Percentiles rank a stretch among this genome's conserved stretches.
Evolutionary conservation across 2,329 filamentous ascomycete genomes (phyloP).

Genomic region (Pseudogymnoascus sp.): DNA sequence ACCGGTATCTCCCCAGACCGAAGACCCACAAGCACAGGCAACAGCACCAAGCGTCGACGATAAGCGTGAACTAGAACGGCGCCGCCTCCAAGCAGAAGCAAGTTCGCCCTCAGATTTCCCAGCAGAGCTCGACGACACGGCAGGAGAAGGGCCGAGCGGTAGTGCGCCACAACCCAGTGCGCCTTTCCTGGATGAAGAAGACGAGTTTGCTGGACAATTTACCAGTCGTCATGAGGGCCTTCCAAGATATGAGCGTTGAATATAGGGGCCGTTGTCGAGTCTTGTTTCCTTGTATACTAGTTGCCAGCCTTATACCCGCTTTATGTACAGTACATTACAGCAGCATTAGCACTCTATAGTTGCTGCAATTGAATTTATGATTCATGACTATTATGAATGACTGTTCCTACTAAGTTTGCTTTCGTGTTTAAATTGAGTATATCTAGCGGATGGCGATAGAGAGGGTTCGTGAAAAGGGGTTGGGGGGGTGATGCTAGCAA

Average conservation of each 20-base stretch:
- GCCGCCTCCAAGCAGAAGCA: constrained; percentile 41
- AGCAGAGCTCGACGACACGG: constrained; percentile 25
- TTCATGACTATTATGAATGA: not conserved
- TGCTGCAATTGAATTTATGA: not conserved
- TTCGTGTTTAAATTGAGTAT: not conserved
- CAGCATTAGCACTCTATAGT: not conserved
- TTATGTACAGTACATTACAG: not conserved
- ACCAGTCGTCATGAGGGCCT: constrained; percentile 22
- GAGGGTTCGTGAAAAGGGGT: not conserved
- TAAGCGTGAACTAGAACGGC: constrained; percentile 58
- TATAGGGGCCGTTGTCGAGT: not conserved
- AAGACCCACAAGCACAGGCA: not conserved
- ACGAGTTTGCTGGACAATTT: constrained; percentile 39
- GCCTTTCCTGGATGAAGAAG: constrained; percentile 48
- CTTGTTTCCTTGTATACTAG: constrained; percentile 6
- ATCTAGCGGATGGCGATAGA: not conserved
- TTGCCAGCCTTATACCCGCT: constrained; percentile 5
- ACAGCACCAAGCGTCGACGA: constrained; percentile 43
- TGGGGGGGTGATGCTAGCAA: not conserved
- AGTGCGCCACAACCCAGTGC: constrained; percentile 42
- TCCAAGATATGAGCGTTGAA: constrained; percentile 26
- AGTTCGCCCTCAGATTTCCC: constrained; percentile 46
- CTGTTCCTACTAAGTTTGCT: not conserved
- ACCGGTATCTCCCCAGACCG: not conserved
- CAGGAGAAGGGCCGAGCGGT: constrained; percentile 23